These are phyloP conservation scores for Claviceps citrina DNA, from an alignment of 2,329 filamentous ascomycete genomes.

Conservation along the genomic window DNA sequence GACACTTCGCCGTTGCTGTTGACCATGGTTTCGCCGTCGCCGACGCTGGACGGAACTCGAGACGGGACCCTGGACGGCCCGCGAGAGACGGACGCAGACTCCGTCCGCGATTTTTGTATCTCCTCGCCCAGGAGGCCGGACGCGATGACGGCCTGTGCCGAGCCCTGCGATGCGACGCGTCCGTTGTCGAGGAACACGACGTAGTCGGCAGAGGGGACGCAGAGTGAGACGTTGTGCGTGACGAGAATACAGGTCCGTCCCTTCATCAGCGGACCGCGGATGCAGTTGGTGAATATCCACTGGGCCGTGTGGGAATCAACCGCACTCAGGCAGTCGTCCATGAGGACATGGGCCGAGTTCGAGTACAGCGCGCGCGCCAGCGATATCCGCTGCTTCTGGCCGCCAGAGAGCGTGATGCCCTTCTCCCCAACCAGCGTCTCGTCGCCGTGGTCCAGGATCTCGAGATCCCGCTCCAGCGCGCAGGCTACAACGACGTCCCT, in stretches of 20 bases:
- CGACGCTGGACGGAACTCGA: conserved; percentile 59
- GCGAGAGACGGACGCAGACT: conserved; percentile 54
- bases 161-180: conserved; percentile 60
- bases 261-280: conserved; percentile 77
- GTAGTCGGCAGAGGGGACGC: conserved; percentile 63
- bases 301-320: conserved; percentile 96
- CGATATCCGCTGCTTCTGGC: conserved; percentile 94
- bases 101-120: conserved; percentile 53
- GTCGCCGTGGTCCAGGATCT: conserved; percentile 85
- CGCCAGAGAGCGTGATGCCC: conserved; percentile 88
- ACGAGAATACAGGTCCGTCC: conserved; percentile 85
- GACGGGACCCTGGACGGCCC: conserved; percentile 67
- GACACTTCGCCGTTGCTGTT: conserved; percentile 32
- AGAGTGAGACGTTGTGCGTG: conserved; percentile 86
- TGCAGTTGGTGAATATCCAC: conserved; percentile 92
- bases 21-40: conserved; percentile 43
- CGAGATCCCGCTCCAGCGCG: conserved; percentile 75
- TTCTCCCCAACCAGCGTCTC: conserved; percentile 93
- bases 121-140: conserved; percentile 87
- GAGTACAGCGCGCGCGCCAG: conserved; percentile 95
- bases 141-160: conserved; percentile 59
- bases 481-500: conserved; percentile 79
- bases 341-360: conserved; percentile 73
- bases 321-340: conserved; percentile 91
- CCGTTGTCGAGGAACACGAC: conserved; percentile 83